Percentiles rank a stretch among this genome's conserved stretches.
Evolutionary conservation across 768 basidiomycete genomes (phyloP).

Genomic region (Podaxis sp.): DNA sequence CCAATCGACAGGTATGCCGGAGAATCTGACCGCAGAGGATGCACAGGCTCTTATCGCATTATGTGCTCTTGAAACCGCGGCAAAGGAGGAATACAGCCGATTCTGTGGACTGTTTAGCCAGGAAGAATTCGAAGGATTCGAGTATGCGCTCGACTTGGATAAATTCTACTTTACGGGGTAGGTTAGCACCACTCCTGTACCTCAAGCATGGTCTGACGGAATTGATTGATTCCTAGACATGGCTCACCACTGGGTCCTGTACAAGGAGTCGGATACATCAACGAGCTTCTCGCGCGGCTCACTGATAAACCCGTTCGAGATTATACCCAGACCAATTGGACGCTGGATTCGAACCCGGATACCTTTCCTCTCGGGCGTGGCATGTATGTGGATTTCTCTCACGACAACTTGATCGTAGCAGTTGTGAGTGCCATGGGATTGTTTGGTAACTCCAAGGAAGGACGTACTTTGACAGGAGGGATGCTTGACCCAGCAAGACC

Average conservation of each 20-base stretch:
- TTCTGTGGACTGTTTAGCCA: constrained; percentile 71
- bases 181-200: constrained; percentile 13
- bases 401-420: constrained; percentile 82
- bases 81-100: constrained; percentile 43
- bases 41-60: constrained; percentile 59
- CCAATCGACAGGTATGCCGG: constrained; percentile 18
- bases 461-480: constrained; percentile 9
- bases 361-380: constrained; percentile 71
- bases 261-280: constrained; percentile 83
- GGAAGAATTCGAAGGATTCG: constrained; percentile 62
- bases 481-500: constrained; percentile 29
- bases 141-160: constrained; percentile 67
- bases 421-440: constrained; percentile 64
- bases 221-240: constrained; percentile 34
- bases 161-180: constrained; percentile 80
- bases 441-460: constrained; percentile 24
- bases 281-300: constrained; percentile 81
- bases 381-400: constrained; percentile 77
- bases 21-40: constrained; percentile 51
- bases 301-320: constrained; percentile 59
- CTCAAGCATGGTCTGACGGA: neutral
- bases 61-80: constrained; percentile 78
- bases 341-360: constrained; percentile 53
- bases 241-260: constrained; percentile 67
- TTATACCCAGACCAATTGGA: constrained; percentile 70